Percentiles rank a stretch among this genome's conserved stretches.
Conservation (phyloP, 768 basidiomycete species). For the Rhodotorula graminis region DNA sequence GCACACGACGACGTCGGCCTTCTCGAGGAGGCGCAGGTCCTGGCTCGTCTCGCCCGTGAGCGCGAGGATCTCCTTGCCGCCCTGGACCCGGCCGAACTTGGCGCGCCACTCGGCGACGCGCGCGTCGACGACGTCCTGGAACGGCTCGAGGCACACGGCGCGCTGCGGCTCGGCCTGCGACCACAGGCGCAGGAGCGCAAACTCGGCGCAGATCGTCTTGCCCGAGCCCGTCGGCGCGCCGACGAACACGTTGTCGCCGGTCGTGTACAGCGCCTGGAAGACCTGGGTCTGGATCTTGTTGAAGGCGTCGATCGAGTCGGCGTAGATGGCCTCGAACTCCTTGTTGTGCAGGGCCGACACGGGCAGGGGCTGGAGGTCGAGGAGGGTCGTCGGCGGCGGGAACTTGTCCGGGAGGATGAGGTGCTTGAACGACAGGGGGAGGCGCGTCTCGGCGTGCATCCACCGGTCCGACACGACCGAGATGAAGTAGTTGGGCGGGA, state of each 20-base stretch:
- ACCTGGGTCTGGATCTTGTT: constrained; percentile 99
- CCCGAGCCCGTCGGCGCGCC: constrained; percentile 95
- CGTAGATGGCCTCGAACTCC: constrained; percentile 83
- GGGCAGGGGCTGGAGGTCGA: constrained; percentile 86
- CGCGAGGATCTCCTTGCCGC: constrained; percentile 87
- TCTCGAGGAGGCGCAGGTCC: constrained; percentile 80
- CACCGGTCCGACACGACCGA: constrained; percentile 90
- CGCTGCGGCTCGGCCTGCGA: constrained; percentile 72
- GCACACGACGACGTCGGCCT: constrained; percentile 88
- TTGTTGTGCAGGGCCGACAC: constrained; percentile 87
- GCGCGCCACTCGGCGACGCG: constrained; percentile 80
- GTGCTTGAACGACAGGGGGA: constrained; percentile 96
- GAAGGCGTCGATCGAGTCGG: constrained; percentile 72
- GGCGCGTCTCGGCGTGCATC: constrained; percentile 87
- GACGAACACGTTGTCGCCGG: constrained; percentile 93
- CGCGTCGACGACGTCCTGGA: constrained; percentile 93
- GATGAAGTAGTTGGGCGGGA: constrained; percentile 97
- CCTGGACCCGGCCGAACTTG: constrained; percentile 77
- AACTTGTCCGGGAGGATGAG: constrained; percentile 95
- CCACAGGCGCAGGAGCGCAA: constrained; percentile 91
- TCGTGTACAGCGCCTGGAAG: constrained; percentile 93
- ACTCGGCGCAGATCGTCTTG: constrained; percentile 96
- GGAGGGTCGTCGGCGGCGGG: constrained; percentile 83
- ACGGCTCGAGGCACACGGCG: constrained; percentile 93
- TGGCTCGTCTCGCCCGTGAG: constrained; percentile 91